Percentiles rank a stretch among this genome's conserved stretches.
Evolutionary conservation across 805 yeast genomes (phyloP).

Genomic region (Saccharomycopsis capsularis): DNA sequence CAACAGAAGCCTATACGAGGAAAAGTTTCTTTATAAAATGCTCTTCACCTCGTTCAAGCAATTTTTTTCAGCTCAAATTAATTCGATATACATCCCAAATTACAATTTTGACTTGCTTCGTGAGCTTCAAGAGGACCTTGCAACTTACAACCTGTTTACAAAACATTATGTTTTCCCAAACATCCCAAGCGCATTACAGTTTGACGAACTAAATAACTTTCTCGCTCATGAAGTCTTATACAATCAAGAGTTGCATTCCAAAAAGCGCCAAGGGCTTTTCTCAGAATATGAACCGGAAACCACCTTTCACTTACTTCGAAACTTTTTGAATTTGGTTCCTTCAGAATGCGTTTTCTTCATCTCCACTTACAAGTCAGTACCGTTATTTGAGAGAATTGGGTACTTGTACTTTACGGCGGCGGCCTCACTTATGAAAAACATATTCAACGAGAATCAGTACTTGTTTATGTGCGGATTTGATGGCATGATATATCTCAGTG

Average conservation of each 20-base stretch:
- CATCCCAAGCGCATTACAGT: neutral
- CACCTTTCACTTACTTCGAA: constrained; percentile 2
- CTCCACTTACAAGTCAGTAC: neutral
- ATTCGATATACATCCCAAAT: constrained; percentile 7
- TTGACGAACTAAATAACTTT: neutral
- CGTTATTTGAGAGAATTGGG: constrained; percentile 3
- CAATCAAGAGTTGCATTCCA: neutral
- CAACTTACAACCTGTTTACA: neutral
- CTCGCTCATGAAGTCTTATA: neutral
- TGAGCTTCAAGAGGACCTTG: constrained; percentile 5
- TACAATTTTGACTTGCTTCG: neutral
- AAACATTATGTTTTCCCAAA: neutral
- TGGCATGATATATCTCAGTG: constrained; percentile 3
- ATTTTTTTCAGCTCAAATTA: neutral
- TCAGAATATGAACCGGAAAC: constrained; percentile 3
- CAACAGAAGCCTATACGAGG: neutral
- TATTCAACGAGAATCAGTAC: constrained; percentile 6
- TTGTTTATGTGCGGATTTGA: constrained; percentile 13
- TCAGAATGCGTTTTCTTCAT: constrained; percentile 2
- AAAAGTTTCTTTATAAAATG: neutral
- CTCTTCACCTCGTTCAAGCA: constrained; percentile 4
- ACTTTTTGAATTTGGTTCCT: neutral
- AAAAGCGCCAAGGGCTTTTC: neutral
- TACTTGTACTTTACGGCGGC: constrained; percentile 3
- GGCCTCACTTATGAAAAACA: constrained; percentile 4